These are phyloP conservation scores for Croton laevigatus DNA, from an alignment of 441 rosid species.

Conservation along the genomic window DNA sequence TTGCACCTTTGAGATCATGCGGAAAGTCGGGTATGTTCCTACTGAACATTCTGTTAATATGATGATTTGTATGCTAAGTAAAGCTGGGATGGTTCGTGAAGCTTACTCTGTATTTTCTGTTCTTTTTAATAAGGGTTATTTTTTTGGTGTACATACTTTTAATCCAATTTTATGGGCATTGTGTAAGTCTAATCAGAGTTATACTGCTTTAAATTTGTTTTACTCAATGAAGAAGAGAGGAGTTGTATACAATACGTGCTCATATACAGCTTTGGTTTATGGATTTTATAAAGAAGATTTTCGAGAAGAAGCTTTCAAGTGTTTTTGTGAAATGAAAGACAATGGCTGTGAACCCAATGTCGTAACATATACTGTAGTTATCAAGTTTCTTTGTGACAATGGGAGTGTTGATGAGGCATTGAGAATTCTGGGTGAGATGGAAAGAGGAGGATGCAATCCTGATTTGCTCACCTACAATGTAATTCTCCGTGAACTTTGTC, in stretches of 20 bases:
- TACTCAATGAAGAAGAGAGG: constrained; percentile 38
- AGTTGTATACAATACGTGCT: constrained; percentile 29
- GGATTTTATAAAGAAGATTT: constrained; percentile 39
- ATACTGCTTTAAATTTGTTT: constrained; percentile 28
- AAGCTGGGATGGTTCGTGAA: constrained; percentile 27
- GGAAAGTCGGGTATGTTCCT: constrained; percentile 29
- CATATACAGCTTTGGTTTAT: constrained; percentile 42
- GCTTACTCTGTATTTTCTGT: constrained; percentile 26
- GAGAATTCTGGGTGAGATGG: constrained; percentile 27
- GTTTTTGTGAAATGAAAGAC: constrained; percentile 29
- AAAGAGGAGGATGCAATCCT: constrained; percentile 31
- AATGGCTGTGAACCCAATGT: constrained; percentile 34
- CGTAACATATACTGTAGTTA: constrained; percentile 35
- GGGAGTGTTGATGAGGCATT: constrained; percentile 30
- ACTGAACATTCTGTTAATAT: constrained; percentile 18
- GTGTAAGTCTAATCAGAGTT: constrained; percentile 33
- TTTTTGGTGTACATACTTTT: constrained; percentile 25
- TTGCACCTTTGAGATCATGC: constrained; percentile 28
- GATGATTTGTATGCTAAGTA: constrained; percentile 33
- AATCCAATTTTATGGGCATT: constrained; percentile 42
- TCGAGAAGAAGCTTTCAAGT: constrained; percentile 25
- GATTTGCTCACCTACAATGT: constrained; percentile 37
- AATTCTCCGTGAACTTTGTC: constrained; percentile 35
- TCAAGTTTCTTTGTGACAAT: constrained; percentile 37
- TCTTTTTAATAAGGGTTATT: constrained; percentile 22